phyloP scores from a whole-genome alignment of 495 filamentous ascomycete species.

The Podospora pseudopauciseta region DNA sequence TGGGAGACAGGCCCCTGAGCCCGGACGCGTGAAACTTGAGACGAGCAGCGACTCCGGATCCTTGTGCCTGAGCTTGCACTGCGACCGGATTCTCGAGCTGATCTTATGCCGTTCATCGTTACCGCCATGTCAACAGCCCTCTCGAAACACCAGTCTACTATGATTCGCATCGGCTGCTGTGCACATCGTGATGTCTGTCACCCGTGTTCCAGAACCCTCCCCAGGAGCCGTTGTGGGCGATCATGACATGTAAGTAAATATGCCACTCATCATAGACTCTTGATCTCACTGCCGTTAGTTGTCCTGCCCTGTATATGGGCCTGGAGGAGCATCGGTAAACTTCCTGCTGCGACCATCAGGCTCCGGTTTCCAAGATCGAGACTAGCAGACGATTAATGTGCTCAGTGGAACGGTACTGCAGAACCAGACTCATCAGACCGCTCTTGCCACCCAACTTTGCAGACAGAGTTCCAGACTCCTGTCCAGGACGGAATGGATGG shows the following conservation, averaged over 20 bases:
- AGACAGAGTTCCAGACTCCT: conserved; percentile 4
- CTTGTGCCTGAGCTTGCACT: conserved; percentile 39
- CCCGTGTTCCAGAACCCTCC: conserved; percentile 31
- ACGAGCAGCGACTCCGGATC: conserved; percentile 42
- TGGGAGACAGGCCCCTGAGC: conserved; percentile 30
- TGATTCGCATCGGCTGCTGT: conserved; percentile 3
- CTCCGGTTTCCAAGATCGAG: not conserved
- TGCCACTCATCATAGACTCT: conserved; percentile 7
- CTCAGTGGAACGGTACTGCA: conserved; percentile 8
- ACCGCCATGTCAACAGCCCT: conserved; percentile 24
- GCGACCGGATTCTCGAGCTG: conserved; percentile 48
- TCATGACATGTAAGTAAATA: conserved; percentile 16
- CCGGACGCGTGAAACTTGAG: conserved; percentile 42
- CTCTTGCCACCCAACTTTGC: conserved; percentile 1
- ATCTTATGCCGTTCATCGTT: conserved; percentile 48
- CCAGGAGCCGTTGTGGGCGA: conserved; percentile 19
- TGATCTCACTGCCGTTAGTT: conserved; percentile 11
- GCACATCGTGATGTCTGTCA: not conserved
- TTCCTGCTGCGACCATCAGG: conserved; percentile 21
- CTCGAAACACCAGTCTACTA: conserved; percentile 28
- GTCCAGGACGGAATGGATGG: conserved; percentile 6
- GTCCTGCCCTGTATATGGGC: conserved; percentile 25
- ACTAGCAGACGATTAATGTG: not conserved
- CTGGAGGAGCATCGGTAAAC: conserved; percentile 17
- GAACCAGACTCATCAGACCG: conserved; percentile 6